phyloP scores from a whole-genome alignment of 148 eudicot species.

The Beta vulgaris region DNA sequence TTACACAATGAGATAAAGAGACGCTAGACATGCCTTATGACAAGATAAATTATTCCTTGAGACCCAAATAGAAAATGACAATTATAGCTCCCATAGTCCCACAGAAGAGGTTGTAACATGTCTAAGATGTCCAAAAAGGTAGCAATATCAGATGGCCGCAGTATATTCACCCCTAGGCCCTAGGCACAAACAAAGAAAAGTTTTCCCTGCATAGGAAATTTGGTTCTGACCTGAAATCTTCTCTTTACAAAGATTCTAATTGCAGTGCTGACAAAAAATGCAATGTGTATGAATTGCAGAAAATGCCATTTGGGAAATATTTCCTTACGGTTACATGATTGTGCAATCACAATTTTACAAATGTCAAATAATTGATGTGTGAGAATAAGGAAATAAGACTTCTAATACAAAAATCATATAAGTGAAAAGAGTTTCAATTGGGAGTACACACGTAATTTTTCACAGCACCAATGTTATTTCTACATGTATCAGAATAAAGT shows the following conservation, averaged over 20 bases:
- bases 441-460: background rate
- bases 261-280: too few relatives aligned
- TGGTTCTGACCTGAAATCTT: too few relatives aligned
- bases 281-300: background rate
- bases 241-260: background rate
- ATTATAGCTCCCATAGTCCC: background rate
- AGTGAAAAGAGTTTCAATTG: background rate
- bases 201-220: background rate
- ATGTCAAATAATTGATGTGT: background rate
- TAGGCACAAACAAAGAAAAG: background rate
- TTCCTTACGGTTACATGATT: background rate
- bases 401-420: background rate
- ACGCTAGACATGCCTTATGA: background rate
- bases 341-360: background rate
- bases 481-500: background rate
- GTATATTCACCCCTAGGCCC: background rate
- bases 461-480: constrained; percentile 1
- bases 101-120: background rate
- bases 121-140: background rate
- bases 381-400: background rate
- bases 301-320: background rate
- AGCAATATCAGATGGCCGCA: background rate
- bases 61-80: background rate
- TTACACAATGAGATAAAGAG: background rate
- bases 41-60: background rate